Conservation (phyloP, 768 basidiomycete species). For the Lactarius vividus region DNA sequence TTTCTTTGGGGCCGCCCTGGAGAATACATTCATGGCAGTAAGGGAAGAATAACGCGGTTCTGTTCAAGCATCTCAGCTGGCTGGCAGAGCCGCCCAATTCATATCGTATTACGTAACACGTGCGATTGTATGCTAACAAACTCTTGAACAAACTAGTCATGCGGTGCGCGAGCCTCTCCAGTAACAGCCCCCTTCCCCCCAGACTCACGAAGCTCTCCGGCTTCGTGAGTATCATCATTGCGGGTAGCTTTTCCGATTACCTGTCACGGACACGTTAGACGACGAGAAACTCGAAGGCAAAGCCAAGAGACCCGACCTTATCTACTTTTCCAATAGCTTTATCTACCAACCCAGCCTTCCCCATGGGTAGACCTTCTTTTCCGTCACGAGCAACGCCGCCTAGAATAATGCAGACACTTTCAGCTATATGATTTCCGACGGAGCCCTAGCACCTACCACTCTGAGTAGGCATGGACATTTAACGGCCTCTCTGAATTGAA, state of each 20-base stretch:
- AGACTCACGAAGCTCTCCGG: slow-evolving; percentile 53
- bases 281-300: neutral
- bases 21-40: slow-evolving; percentile 24
- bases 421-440: neutral
- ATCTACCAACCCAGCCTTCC: slow-evolving; percentile 46
- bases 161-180: slow-evolving; percentile 42
- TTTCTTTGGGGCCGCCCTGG: slow-evolving; percentile 32
- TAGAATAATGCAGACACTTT: slow-evolving; percentile 9
- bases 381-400: slow-evolving; percentile 41
- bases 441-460: slow-evolving; percentile 33
- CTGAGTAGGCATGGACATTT: slow-evolving; percentile 36
- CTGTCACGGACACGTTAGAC: slow-evolving; percentile 32
- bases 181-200: slow-evolving; percentile 48
- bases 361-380: slow-evolving; percentile 36
- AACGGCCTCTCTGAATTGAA: slow-evolving; percentile 36
- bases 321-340: slow-evolving; percentile 58
- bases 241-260: slow-evolving; percentile 48
- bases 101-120: slow-evolving; percentile 1
- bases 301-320: slow-evolving; percentile 39
- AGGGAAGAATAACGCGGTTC: neutral
- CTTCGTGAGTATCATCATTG: slow-evolving; percentile 53
- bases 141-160: slow-evolving; percentile 34
- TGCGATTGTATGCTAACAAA: neutral
- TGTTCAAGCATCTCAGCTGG: neutral
- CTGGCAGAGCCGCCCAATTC: neutral